phyloP scores from a whole-genome alignment of 2,329 filamentous ascomycete genomes.

The Dendryphion nanum region DNA sequence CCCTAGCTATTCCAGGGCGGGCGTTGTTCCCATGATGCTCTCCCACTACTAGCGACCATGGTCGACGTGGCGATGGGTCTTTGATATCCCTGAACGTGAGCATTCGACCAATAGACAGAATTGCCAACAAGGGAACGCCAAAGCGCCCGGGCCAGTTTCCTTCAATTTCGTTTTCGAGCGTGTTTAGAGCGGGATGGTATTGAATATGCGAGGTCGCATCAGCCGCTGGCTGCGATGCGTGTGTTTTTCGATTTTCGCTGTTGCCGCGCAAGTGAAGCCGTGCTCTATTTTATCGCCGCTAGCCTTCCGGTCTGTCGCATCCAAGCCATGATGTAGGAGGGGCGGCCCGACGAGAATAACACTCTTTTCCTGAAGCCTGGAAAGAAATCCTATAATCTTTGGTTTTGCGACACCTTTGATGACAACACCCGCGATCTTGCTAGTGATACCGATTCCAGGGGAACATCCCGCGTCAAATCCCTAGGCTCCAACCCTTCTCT shows the following conservation, averaged over 20 bases:
- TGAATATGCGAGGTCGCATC: conserved; percentile 6
- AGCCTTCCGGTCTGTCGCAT: conserved; percentile 11
- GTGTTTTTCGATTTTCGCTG: conserved; percentile 4
- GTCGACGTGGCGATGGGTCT: conserved; percentile 7
- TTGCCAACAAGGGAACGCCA: conserved; percentile 1
- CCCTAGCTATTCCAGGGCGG: conserved; percentile 12
- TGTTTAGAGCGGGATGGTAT: conserved; percentile 8
- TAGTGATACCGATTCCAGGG: conserved; percentile 6
- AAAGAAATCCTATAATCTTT: conserved; percentile 2
- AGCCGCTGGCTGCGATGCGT: background rate
- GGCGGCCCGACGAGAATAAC: conserved; percentile 2
- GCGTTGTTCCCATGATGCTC: conserved; percentile 7
- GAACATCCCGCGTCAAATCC: no score
- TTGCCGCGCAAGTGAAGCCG: conserved; percentile 3
- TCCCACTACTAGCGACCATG: conserved; percentile 5
- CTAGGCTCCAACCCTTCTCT: no score
- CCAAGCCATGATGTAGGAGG: background rate
- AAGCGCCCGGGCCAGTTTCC: background rate
- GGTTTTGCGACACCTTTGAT: background rate
- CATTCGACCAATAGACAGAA: conserved; percentile 6
- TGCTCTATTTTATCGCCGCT: conserved; percentile 2
- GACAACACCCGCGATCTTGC: background rate
- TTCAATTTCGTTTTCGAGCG: conserved; percentile 7
- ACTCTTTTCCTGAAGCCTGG: conserved; percentile 5
- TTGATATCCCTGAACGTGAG: conserved; percentile 5